Evolutionary conservation across 805 yeast genomes (phyloP), one percentile per base, ranked within the genome.

Genomic region (Debaryomyces prosopidis): DNA sequence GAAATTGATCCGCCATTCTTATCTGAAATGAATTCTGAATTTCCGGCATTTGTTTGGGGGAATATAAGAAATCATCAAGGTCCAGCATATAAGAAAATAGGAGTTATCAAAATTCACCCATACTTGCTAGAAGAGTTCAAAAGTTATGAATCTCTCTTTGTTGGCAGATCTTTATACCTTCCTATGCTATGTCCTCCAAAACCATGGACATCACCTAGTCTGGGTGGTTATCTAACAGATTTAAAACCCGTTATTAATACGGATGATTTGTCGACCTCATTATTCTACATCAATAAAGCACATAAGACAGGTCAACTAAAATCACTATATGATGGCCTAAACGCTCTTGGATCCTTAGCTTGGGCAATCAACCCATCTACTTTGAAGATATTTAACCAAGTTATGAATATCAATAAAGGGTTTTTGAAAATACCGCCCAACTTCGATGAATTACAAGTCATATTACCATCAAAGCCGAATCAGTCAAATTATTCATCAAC

Each of bases 121-220:
- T 60, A 40, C 39, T 45, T 61, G 5, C 34, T 42, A 16, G 46
- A 53, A 3, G 42, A 53, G 28, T 51, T 55, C 42, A 50, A 49
- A 30, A 18, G 39, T 14, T 38, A 34, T 8, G 48, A 48, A 12
- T 43, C 51, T 1, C 31, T 55, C 3, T 33, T 52, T 4, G 43
- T 45, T 16, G 41, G 41, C 30, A 57, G 47, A 16, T 43, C 53
- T 2, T 37, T 57, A 8, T 59, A 45, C 27, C 46, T 71, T 5
- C 77, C 77, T 1, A 71, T 73, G 76, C 26, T 73, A 7, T 48
- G 51, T 26, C 69, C 72, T 5, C 76, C 77, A 1, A 58, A 58
- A 43, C 53, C 55, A 7, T 71, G 76, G 76, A 48, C 51, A 0
- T 45, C 58, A 8, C 71, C 73, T 2, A 44, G 28, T 0, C 46